phyloP scores from a whole-genome alignment of 352 stramenopile genomes.

The Phytophthora cactorum region DNA sequence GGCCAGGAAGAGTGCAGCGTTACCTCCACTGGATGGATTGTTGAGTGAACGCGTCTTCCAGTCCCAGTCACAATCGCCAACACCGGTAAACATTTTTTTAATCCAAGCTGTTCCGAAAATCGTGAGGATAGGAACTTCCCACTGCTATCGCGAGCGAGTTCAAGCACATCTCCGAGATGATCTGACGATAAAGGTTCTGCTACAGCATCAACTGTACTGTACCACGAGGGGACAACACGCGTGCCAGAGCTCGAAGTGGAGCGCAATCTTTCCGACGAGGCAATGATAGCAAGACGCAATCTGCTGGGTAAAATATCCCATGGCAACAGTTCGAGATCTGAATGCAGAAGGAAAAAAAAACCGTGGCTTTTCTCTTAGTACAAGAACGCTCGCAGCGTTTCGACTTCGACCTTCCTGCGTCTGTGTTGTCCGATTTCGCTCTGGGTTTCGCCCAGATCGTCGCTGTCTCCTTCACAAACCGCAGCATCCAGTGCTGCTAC shows the following conservation, averaged over 20 bases:
- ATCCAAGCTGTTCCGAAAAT: not conserved
- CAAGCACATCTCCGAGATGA: too few species aligned
- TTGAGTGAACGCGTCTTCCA: conserved; percentile 4
- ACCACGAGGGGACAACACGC: too few species aligned
- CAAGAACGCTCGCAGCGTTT: conserved; percentile 68
- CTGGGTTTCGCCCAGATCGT: conserved; percentile 50
- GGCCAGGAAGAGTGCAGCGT: not conserved
- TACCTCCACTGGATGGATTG: conserved; percentile 1
- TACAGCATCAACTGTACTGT: too few species aligned
- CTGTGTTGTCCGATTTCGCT: conserved; percentile 67
- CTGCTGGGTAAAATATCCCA: too few species aligned
- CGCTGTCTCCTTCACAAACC: conserved; percentile 67
- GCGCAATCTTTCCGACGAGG: too few species aligned
- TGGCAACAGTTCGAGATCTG: too few species aligned
- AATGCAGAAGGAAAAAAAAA: not conserved
- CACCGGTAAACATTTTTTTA: not conserved
- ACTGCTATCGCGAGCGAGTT: not conserved
- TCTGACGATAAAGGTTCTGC: too few species aligned
- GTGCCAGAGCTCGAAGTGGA: too few species aligned
- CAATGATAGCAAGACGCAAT: too few species aligned
- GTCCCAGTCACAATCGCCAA: not conserved
- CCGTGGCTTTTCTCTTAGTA: conserved; percentile 34
- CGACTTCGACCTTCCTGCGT: conserved; percentile 60
- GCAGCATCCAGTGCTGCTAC: conserved; percentile 66
- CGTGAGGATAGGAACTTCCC: conserved; percentile 2